Base-by-base conservation (phyloP, 768 basidiomycete species). In the Tricholoma flavovirens region DNA sequence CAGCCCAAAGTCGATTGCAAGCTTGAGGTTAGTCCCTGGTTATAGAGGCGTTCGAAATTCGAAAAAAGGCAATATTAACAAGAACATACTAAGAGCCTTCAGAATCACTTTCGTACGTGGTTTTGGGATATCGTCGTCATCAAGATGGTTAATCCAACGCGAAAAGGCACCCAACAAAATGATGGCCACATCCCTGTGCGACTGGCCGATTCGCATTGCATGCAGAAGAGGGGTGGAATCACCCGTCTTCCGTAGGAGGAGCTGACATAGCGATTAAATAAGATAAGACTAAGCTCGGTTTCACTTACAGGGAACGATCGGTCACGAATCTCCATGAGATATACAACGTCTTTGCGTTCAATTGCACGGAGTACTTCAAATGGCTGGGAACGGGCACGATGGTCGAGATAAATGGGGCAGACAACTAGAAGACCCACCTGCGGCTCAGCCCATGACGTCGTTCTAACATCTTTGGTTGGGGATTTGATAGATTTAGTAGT, bases 191-290 rank as follows among this genome's bases (percentile, higher is more conserved):
- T 97, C 93, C 56, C 82, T 76, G 61, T 92, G 86, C 36, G 82
- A 81, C 58, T 77, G 71, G 24, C 89, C 88, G 26, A 90, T 86
- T 21, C 88, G 78, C 79, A 96, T 92, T 0, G 93, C 92, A 66
- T 98, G 93, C 6, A 97, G 80, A 12, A 98, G 81, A 6, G 95
- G 94, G 1, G 93, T 93, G 21, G 86, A 84, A 38, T 89, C 87
- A 2, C 91, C 93, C 35, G 85, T 85, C 66, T 90, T 90, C 55
- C 86, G 86, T n/a, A 96, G 74, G 5, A 98, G 75, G 24, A 95
- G 76, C 84, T 90, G 56, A 21, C 26, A 10, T 38, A 22, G n/a
- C 22, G 8, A 30, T 32, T 40, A 17, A 26, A 5, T 26, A 21
- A 19, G 35, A n/a, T 36, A 29, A 26, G 24, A 10, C 21, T 19